Base-by-base conservation (phyloP, 2,329 filamentous ascomycete species). In the Fusarium sp. region DNA sequence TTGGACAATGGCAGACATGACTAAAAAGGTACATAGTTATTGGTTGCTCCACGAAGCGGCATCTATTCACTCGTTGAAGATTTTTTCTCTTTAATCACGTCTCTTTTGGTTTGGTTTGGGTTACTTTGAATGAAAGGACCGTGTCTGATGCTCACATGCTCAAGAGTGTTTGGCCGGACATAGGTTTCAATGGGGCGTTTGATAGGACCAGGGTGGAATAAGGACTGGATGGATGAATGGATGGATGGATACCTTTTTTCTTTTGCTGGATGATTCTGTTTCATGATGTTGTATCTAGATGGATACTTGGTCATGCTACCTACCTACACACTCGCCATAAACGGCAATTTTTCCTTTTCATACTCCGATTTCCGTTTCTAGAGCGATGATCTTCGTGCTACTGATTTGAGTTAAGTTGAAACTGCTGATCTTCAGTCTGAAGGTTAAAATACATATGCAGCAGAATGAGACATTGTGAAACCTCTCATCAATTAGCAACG, bases 251-350 rank as follows among this genome's bases (percentile, higher is more conserved):
- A 69, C 67, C 57, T 69, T 61, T 64, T 74, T 64, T 68, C 44
- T 71, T 54, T 67, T 75, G 56, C 57, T 74, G 46, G 32, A 65
- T 67, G 62, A 65, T 75, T 69, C 52, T 66, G 58, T 69, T 77
- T 73, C 43, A 78, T 61, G 75, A 80, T 75, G 75, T 70, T 77
- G 77, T 71, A 78, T 78, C 72, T 76, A 79, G 69, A 76, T 77
- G 69, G 72, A 77, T 74, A 76, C 67, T 68, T 40, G 46, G 46
- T 61, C 64, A 63, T 62, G 50, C 35, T 30, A 54, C 25, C 35
- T 54, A 30, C 33, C 35, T 42, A 61, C 70, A 71, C 65, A 61
- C 64, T 67, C 43, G 72, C 76, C 75, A 70, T 44, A 57, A 59
- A 76, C 70, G 76, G 76, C 75, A 74, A 72, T 75, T 76, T 65